Percentiles rank a stretch among this genome's conserved stretches.
Conservation (phyloP, 805 yeast genomes). For the Pichia rugopelliculosa region DNA sequence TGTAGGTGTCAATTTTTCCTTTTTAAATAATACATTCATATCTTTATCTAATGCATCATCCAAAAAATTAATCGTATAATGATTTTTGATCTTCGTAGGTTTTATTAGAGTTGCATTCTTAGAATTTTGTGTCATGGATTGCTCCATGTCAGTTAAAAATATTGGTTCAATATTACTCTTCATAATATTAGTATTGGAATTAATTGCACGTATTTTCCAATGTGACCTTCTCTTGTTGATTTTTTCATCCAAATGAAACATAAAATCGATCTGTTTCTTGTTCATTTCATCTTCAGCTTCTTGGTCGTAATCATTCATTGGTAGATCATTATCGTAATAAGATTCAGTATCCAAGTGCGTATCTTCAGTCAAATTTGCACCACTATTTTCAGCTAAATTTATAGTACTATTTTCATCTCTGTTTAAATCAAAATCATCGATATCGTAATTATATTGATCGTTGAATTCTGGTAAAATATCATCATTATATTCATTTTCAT, state of each 20-base stretch:
- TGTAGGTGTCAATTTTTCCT: background rate
- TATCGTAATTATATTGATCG: constrained; percentile 8
- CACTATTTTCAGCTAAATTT: too few relatives aligned
- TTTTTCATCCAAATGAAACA: constrained; percentile 4
- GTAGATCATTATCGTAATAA: background rate
- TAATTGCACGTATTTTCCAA: constrained; percentile 10
- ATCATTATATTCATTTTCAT: background rate
- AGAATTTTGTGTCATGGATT: background rate
- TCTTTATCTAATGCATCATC: constrained; percentile 14
- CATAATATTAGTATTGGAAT: background rate
- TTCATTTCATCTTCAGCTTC: background rate
- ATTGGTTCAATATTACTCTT: background rate
- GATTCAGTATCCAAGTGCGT: background rate
- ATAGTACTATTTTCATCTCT: background rate
- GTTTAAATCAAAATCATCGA: constrained; percentile 8
- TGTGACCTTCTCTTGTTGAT: background rate
- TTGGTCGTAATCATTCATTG: background rate
- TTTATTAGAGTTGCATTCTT: background rate
- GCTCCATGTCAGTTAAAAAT: background rate
- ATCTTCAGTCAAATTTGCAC: constrained; percentile 1
- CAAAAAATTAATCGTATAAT: constrained; percentile 16
- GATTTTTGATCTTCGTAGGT: background rate
- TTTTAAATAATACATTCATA: constrained; percentile 22
- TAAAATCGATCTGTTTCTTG: background rate
- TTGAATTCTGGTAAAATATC: constrained; percentile 1